Evolutionary conservation across 208 protist species (phyloP).

Genomic region (Leishmania guyanensis): DNA sequence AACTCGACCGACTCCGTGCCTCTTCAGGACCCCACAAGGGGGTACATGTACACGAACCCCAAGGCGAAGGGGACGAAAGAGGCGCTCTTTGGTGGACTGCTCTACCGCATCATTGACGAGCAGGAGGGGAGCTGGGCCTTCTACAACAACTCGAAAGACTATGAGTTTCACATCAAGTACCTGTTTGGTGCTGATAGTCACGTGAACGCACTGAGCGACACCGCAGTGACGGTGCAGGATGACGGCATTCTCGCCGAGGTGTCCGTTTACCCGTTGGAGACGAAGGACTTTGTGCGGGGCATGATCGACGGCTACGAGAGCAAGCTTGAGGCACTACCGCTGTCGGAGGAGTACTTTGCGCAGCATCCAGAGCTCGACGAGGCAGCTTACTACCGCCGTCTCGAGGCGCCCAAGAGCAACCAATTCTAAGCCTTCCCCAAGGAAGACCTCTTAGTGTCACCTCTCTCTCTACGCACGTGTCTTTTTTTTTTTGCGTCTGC

Average conservation of each 20-base stretch:
- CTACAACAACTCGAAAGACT: constrained; percentile 82
- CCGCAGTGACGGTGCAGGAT: constrained; percentile 49
- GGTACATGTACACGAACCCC: constrained; percentile 31
- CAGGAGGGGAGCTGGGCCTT: constrained; percentile 49
- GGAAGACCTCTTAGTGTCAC: not conserved
- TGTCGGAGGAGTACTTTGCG: constrained; percentile 78
- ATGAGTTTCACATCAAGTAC: constrained; percentile 86
- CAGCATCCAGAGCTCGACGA: constrained; percentile 65
- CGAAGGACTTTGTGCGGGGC: constrained; percentile 68
- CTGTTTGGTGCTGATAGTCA: constrained; percentile 64
- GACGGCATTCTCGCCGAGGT: constrained; percentile 72
- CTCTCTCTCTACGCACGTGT: not conserved
- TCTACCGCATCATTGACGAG: constrained; percentile 68
- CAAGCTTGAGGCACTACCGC: constrained; percentile 75
- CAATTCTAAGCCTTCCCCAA: constrained; percentile 39
- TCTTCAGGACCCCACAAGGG: constrained; percentile 30
- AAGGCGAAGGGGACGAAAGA: constrained; percentile 33
- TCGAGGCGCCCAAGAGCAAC: constrained; percentile 53
- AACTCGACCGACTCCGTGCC: constrained; percentile 10
- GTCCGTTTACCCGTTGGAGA: constrained; percentile 67
- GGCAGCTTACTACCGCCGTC: constrained; percentile 60
- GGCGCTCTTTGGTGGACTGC: constrained; percentile 74
- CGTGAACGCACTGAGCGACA: constrained; percentile 48
- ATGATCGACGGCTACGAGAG: constrained; percentile 64
- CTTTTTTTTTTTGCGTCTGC: not conserved